Conservation (phyloP, 305 asterid genomes). For the Fraxinus ornus region DNA sequence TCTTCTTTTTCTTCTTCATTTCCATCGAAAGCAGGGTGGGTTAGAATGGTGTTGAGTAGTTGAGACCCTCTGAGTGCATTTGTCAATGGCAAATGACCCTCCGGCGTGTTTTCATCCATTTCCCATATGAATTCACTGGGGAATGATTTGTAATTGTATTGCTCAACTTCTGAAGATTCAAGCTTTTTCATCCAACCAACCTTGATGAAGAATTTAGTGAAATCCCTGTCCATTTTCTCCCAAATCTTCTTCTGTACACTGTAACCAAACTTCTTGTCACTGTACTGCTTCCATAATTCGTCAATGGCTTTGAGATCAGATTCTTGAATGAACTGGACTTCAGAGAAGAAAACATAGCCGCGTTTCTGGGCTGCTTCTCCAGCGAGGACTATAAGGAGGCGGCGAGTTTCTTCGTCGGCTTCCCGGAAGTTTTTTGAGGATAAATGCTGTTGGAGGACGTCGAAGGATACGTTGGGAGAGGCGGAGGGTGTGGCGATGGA, state of each 20-base stretch:
- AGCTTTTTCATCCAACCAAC: constrained; percentile 81
- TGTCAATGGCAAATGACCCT: constrained; percentile 82
- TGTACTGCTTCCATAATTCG: constrained; percentile 62
- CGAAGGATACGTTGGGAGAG: constrained; percentile 35
- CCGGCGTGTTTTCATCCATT: constrained; percentile 51
- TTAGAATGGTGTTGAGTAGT: constrained; percentile 50
- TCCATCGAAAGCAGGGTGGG: constrained; percentile 65
- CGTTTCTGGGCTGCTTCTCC: constrained; percentile 74
- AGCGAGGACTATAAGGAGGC: constrained; percentile 71
- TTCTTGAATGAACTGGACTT: constrained; percentile 63
- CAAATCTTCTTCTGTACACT: not conserved
- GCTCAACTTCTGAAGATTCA: constrained; percentile 49
- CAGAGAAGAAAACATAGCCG: constrained; percentile 92
- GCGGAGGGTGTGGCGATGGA: constrained; percentile 34
- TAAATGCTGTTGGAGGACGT: constrained; percentile 52
- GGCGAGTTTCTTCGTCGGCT: constrained; percentile 94
- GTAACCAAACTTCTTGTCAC: constrained; percentile 27
- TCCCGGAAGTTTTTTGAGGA: constrained; percentile 49
- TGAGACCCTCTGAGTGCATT: constrained; percentile 83
- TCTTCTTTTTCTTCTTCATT: constrained; percentile 33
- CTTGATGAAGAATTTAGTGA: not conserved
- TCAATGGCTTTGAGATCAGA: constrained; percentile 57
- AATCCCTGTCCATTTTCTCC: not conserved
- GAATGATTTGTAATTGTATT: constrained; percentile 75
- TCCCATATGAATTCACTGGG: constrained; percentile 77